phyloP scores from a whole-genome alignment of 345 rosid species.

The Eucalyptus fibrosa region DNA sequence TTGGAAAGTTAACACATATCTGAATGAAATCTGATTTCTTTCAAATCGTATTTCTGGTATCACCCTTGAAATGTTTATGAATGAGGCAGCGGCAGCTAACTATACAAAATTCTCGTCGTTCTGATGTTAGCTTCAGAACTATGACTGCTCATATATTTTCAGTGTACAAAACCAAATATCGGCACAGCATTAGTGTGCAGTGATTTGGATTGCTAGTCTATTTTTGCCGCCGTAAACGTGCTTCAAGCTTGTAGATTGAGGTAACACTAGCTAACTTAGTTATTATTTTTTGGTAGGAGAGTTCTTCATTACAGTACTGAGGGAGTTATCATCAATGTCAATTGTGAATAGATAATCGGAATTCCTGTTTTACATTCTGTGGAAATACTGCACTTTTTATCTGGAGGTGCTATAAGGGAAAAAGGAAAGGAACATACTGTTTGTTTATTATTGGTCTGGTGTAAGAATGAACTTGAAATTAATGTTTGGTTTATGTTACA shows the following conservation, averaged over 20 bases:
- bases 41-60: not conserved
- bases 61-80: not conserved
- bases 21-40: no score
- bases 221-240: not conserved
- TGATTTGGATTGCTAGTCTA: no score
- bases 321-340: not conserved
- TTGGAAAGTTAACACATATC: not conserved
- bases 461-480: not conserved
- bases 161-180: no score
- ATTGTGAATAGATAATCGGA: not conserved
- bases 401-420: not conserved
- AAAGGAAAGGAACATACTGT: not conserved
- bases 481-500: not conserved
- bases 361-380: not conserved
- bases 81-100: not conserved
- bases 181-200: no score
- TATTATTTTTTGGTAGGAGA: not conserved
- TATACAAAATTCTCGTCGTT: rapidly evolving
- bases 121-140: no score
- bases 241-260: not conserved
- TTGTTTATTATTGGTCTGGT: not conserved
- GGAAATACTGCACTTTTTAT: not conserved
- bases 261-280: not conserved
- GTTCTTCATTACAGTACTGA: not conserved
- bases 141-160: not conserved